Conservation (phyloP, 2,329 filamentous ascomycete genomes). For the Monilinia aucupariae region DNA sequence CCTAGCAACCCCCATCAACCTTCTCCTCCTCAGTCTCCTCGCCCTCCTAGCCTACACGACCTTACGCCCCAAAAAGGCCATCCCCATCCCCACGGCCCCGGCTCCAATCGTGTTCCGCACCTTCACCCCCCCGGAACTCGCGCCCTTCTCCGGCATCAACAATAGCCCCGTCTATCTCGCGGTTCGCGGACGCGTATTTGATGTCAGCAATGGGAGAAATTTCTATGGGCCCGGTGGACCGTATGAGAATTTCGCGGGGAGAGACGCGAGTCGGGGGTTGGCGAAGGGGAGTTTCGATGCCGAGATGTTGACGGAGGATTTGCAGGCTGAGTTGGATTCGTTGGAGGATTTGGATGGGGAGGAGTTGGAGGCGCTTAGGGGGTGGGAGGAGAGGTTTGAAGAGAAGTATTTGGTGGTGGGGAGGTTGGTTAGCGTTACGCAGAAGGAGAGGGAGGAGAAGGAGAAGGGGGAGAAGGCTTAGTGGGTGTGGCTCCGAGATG, state of each 20-base stretch:
- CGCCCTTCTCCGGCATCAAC: slow-evolving; percentile 75
- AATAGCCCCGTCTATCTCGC: slow-evolving; percentile 76
- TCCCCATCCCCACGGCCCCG: slow-evolving; percentile 30
- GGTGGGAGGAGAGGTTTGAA: slow-evolving; percentile 89
- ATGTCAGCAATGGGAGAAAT: slow-evolving; percentile 78
- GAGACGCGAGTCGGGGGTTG: slow-evolving; percentile 82
- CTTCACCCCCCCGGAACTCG: slow-evolving; percentile 50
- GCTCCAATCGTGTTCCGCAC: slow-evolving; percentile 43
- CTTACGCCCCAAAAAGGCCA: slow-evolving; percentile 41
- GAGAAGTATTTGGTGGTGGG: slow-evolving; percentile 97
- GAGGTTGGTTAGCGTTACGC: slow-evolving; percentile 64
- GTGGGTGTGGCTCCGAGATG: not conserved
- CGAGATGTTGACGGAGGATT: slow-evolving; percentile 88
- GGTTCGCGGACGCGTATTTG: slow-evolving; percentile 87
- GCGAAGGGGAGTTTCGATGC: slow-evolving; percentile 90
- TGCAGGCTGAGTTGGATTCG: slow-evolving; percentile 75
- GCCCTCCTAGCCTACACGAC: slow-evolving; percentile 54
- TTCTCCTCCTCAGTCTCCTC: slow-evolving; percentile 52
- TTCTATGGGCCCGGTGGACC: slow-evolving; percentile 96
- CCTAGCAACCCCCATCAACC: slow-evolving; percentile 53
- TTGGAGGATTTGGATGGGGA: slow-evolving; percentile 66
- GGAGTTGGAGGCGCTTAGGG: slow-evolving; percentile 74
- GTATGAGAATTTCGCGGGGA: slow-evolving; percentile 92
- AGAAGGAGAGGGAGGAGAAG: slow-evolving; percentile 43
- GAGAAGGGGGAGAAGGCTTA: slow-evolving; percentile 13